Base-by-base conservation (phyloP, 805 yeast genomes). In the Saccharomyces eubayanus region DNA sequence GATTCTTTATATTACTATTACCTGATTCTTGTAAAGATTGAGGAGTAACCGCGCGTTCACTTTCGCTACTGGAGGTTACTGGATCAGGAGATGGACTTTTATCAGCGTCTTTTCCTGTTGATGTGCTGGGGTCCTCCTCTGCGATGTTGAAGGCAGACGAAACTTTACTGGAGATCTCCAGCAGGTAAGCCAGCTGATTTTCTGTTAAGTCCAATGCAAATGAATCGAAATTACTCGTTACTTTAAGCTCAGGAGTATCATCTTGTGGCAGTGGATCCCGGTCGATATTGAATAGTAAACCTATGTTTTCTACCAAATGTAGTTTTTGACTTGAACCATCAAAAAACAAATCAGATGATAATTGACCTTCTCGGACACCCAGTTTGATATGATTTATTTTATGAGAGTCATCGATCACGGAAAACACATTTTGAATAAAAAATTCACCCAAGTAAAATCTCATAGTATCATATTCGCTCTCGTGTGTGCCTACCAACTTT, bases 361-460 rank as follows among this genome's bases (percentile, higher is more conserved):
- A 70, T 53, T 77, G 80, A 3, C 90, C 83, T 49, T 89, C 83
- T 47, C 89, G 74, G 21, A 94, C 72, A 0, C 96, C 95, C 6
- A 89, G 78, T 14, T 74, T 65, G 12, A 91, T 80, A 6, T 76
- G 64, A 62, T 89, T 90, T 24, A 80, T 70, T 10, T 73, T 60
- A 0, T 62, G 67, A 1, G 57, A 41, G 6, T 31, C 61, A 6
- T 61, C 63, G 2, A 64, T 62, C 10, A 65, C 60, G 2, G 64
- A 63, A 64, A 88, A 90, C 10, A 68, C 68, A 66, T 91, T 94
- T 3, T 75, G 72, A 16, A 90, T 80, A 59, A 78, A 84, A 9
- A 94, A 72, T 64, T 92, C 96, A 58, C 99, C 99, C 50, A 91
- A 74, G 60, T 88, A 81, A 16, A 85, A 80, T 0, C 86, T 82